phyloP scores from a whole-genome alignment of 495 filamentous ascomycete species.

The Penicillium salamii region DNA sequence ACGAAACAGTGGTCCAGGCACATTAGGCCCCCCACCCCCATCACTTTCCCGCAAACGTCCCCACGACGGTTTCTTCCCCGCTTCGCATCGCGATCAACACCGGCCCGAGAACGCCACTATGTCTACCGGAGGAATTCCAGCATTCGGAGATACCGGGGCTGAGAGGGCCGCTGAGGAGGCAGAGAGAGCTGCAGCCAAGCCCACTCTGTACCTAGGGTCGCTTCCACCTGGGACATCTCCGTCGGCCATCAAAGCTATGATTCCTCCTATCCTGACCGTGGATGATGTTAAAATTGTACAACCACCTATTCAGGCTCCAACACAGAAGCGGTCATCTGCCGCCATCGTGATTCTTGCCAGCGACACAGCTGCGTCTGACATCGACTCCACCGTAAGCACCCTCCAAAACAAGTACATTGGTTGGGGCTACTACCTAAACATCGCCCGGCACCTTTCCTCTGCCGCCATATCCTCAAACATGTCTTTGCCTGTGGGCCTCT shows the following conservation, averaged over 20 bases:
- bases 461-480: slow-evolving; percentile 61
- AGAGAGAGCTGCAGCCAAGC: slow-evolving; percentile 76
- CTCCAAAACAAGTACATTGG: slow-evolving; percentile 88
- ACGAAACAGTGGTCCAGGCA: slow-evolving; percentile 72
- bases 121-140: slow-evolving; percentile 38
- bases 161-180: slow-evolving; percentile 51
- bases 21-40: slow-evolving; percentile 61
- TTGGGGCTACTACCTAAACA: slow-evolving; percentile 76
- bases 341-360: slow-evolving; percentile 83
- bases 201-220: slow-evolving; percentile 74
- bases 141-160: slow-evolving; percentile 54
- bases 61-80: slow-evolving; percentile 43
- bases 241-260: slow-evolving; percentile 68
- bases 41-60: slow-evolving; percentile 50
- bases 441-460: slow-evolving; percentile 83
- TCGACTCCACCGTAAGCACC: slow-evolving; percentile 73
- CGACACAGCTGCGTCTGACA: slow-evolving; percentile 81
- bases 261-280: slow-evolving; percentile 65
- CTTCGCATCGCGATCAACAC: slow-evolving; percentile 27
- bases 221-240: slow-evolving; percentile 64
- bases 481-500: slow-evolving; percentile 47
- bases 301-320: slow-evolving; percentile 51
- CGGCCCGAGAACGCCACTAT: background rate
- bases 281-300: slow-evolving; percentile 76
- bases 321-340: slow-evolving; percentile 72